phyloP scores from a whole-genome alignment of 1,139 yeast genomes.

The Lodderomyces pseudojiufengensis region DNA sequence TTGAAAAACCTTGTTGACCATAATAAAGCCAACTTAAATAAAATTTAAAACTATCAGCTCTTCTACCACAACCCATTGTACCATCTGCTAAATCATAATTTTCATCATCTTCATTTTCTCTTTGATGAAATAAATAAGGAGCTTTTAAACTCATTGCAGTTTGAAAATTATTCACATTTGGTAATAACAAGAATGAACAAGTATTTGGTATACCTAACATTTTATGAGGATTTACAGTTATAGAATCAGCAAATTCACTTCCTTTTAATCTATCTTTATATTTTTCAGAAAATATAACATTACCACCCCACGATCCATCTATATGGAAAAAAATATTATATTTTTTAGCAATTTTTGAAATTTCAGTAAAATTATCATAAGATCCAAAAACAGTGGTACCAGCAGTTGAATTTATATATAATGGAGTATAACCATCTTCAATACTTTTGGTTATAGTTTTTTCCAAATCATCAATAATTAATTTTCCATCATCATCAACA shows the following conservation, averaged over 20 bases:
- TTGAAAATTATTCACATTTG: conserved; percentile 63
- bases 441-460: conserved; percentile 41
- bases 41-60: conserved; percentile 78
- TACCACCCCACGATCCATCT: conserved; percentile 94
- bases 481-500: conserved; percentile 53
- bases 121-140: conserved; percentile 75
- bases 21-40: conserved; percentile 81
- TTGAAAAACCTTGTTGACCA: conserved; percentile 56
- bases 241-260: conserved; percentile 64
- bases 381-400: conserved; percentile 90
- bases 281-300: conserved; percentile 61
- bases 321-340: conserved; percentile 72
- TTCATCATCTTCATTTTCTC: conserved; percentile 48
- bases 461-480: conserved; percentile 51
- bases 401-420: conserved; percentile 79
- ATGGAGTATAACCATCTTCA: conserved; percentile 59
- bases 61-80: conserved; percentile 89
- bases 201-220: conserved; percentile 90
- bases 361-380: conserved; percentile 62
- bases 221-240: conserved; percentile 84
- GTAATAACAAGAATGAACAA: conserved; percentile 74
- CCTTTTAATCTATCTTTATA: conserved; percentile 54
- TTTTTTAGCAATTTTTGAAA: conserved; percentile 51
- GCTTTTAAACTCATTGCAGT: conserved; percentile 74
- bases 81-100: conserved; percentile 83